Percentiles rank a stretch among this genome's conserved stretches.
phyloP scores from a whole-genome alignment of 176 grass and related monocot genomes.

The Eleusine coracana region DNA sequence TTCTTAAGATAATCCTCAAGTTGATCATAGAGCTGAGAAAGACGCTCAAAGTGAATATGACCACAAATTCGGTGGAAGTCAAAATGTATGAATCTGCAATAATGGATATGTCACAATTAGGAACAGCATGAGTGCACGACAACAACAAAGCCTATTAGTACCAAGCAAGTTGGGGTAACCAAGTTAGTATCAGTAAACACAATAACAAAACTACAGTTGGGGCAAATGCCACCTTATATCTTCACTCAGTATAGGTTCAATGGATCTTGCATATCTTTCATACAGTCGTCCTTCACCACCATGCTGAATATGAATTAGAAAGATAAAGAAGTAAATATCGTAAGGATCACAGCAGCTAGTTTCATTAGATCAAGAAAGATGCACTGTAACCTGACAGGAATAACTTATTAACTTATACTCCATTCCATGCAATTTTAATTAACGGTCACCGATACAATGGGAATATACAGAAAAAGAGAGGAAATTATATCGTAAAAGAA shows the following conservation, averaged over 20 bases:
- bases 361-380: neutral
- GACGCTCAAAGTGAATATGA: constrained; percentile 90
- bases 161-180: too few species aligned
- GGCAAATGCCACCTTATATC: constrained; percentile 64
- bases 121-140: neutral
- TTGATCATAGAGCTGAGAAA: constrained; percentile 84
- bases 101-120: constrained; percentile 15
- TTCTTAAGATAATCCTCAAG: constrained; percentile 84
- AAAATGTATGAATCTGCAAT: constrained; percentile 84
- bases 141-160: too few species aligned
- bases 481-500: neutral
- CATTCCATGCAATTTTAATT: constrained; percentile 6
- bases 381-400: neutral
- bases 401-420: neutral
- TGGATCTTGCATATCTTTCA: constrained; percentile 72
- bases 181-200: neutral
- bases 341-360: neutral
- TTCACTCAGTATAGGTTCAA: constrained; percentile 86
- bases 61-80: constrained; percentile 92
- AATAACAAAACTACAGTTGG: constrained; percentile 13
- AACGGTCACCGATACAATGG: neutral
- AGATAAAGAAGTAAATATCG: neutral
- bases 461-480: neutral
- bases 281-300: constrained; percentile 83
- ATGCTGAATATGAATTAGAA: constrained; percentile 55